Evolutionary conservation across 1,284 basidiomycete genomes (phyloP).

Genomic region (Polyporus tsugae): DNA sequence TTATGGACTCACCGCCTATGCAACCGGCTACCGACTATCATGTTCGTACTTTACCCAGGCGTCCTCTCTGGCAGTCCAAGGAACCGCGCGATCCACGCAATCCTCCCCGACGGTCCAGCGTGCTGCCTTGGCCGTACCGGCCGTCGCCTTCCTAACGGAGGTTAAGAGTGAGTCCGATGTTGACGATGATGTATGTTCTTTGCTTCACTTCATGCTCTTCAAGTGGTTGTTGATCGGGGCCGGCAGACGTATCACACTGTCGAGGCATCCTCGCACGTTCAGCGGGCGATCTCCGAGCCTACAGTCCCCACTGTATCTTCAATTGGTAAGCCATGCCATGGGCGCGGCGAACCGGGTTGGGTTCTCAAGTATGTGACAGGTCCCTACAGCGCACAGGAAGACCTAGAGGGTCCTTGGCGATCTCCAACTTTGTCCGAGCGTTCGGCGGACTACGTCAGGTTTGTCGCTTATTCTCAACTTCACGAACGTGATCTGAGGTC

Average conservation of each 20-base stretch:
- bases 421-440: conserved; percentile 29
- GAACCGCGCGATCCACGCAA: conserved; percentile 5
- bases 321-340: conserved; percentile 18
- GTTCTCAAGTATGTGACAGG: neutral
- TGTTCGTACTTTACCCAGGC: neutral
- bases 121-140: conserved; percentile 2
- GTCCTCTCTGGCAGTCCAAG: conserved; percentile 16
- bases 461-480: neutral
- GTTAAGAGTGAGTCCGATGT: conserved; percentile 19
- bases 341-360: neutral
- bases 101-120: conserved; percentile 23
- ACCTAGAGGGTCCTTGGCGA: conserved; percentile 6
- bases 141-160: neutral
- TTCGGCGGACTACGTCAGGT: conserved; percentile 24
- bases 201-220: neutral
- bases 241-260: conserved; percentile 29
- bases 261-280: conserved; percentile 31
- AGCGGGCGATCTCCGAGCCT: conserved; percentile 32
- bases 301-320: conserved; percentile 28
- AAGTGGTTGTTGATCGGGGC: neutral
- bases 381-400: conserved; percentile 19
- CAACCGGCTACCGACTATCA: neutral
- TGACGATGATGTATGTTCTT: conserved; percentile 26
- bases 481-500: neutral
- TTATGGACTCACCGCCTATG: neutral